Evolutionary conservation across 2,329 filamentous ascomycete species (phyloP).

Genomic region (Berkeleyomyces rouxiae): DNA sequence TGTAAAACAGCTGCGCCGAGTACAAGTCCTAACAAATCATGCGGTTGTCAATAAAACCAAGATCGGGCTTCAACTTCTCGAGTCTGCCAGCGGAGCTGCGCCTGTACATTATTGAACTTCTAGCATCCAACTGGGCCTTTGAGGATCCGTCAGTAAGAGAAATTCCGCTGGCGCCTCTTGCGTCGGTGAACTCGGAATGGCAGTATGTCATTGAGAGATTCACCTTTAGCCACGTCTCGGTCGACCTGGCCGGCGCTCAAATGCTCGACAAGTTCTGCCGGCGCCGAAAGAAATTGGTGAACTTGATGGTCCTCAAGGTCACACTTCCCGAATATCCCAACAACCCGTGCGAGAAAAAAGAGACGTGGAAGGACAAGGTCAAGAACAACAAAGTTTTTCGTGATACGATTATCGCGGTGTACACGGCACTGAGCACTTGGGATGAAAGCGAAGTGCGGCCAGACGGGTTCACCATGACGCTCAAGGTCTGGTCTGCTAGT

Average conservation of each 20-base stretch:
- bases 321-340: constrained; percentile 7
- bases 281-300: constrained; percentile 7
- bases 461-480: constrained; percentile 14
- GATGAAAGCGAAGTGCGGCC: constrained; percentile 12
- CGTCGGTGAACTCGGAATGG: constrained; percentile 13
- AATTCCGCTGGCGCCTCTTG: not conserved
- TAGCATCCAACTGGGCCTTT: not conserved
- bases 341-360: constrained; percentile 11
- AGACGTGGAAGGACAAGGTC: constrained; percentile 14
- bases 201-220: constrained; percentile 11
- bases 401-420: constrained; percentile 9
- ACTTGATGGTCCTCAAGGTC: constrained; percentile 11
- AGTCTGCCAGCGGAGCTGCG: constrained; percentile 1
- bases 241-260: not conserved
- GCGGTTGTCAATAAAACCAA: not conserved
- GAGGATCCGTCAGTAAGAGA: constrained; percentile 1
- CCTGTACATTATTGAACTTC: constrained; percentile 1
- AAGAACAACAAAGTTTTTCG: constrained; percentile 12
- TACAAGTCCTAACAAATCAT: not conserved
- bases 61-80: not conserved
- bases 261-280: constrained; percentile 3
- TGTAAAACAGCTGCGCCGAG: not conserved
- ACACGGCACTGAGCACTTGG: constrained; percentile 14
- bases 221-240: constrained; percentile 11
- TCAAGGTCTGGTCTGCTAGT: constrained; percentile 15